Evolutionary conservation across 208 protist genomes (phyloP), one percentile per base, ranked within the genome.

Genomic region (Crithidia mellificae): DNA sequence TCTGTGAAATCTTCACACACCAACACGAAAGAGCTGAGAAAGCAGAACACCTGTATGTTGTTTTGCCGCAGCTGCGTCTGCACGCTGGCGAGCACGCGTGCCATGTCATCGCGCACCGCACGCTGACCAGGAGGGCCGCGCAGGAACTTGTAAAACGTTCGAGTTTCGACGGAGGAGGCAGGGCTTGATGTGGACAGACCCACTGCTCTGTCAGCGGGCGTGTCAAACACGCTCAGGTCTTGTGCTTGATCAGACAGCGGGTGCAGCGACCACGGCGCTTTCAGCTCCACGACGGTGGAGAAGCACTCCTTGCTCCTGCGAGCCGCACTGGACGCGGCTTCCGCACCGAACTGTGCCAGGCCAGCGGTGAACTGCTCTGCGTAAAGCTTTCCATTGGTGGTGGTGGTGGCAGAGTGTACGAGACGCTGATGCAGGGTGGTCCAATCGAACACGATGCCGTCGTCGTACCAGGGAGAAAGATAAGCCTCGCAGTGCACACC

Each of bases 381-480:
- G 53, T 57, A 39, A 22, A 29, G 34, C 36, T 20, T n/a, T n/a
- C n/a, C n/a, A n/a, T n/a, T n/a, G n/a, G n/a, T 34, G 2, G 50
- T 12, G 11, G 25, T 20, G 0, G 62, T 12, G 12, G 36, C 9
- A 6, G 69, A 44, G 1, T 20, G 61, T 17, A 44, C 36, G 15
- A 91, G 67, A 1, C 81, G 68, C 39, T 78, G 67, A 66, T 91
- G 85, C 24, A 91, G 78, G 17, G 50, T 53, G 5, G 77, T 72
- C 85, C 85, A 91, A 54, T 91, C 83, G 53, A 88, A 86, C 22
- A 70, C 73, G 36, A 91, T 74, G 12, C 82, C 82, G n/a, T 66
- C 74, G 25, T 86, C 83, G 54, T 91, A 91, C 85, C 82, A 88
- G 22, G 81, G 72, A 43, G 87, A 82, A 25, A 64, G 68, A 12